Percentiles rank a stretch among this genome's conserved stretches.
Conservation (phyloP, 2,329 filamentous ascomycete genomes). For the Hypocrella siamensis region DNA sequence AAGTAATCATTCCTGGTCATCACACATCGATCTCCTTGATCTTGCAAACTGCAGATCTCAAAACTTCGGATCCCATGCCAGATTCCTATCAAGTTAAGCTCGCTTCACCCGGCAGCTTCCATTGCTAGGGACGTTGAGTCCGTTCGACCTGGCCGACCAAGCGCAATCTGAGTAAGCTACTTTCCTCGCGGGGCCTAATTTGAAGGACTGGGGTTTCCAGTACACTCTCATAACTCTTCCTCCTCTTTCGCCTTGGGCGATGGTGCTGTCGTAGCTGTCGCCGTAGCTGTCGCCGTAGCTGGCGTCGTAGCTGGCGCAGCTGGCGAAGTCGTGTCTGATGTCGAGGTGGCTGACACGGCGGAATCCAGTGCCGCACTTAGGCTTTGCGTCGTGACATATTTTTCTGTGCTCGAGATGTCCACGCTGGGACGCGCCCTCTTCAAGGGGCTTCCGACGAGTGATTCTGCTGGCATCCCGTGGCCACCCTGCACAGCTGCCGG, state of each 20-base stretch:
- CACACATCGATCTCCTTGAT: no score
- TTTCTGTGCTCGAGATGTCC: slow-evolving; percentile 13
- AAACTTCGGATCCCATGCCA: no score
- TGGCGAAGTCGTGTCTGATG: slow-evolving; percentile 8
- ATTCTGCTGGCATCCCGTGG: slow-evolving; percentile 16
- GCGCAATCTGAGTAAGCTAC: background rate
- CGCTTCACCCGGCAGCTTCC: no score
- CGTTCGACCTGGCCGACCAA: background rate
- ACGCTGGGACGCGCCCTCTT: slow-evolving; percentile 58
- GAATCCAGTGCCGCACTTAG: slow-evolving; percentile 19
- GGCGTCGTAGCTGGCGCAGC: slow-evolving; percentile 8
- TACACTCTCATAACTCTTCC: slow-evolving; percentile 20
- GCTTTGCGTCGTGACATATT: slow-evolving; percentile 14
- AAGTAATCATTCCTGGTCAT: no score
- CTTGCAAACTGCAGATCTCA: no score
- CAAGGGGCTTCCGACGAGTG: slow-evolving; percentile 51
- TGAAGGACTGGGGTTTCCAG: background rate
- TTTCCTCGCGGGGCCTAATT: background rate
- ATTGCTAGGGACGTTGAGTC: no score
- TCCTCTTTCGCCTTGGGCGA: slow-evolving; percentile 18
- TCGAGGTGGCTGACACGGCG: slow-evolving; percentile 10
- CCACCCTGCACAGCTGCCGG: slow-evolving; percentile 14
- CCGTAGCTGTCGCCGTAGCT: slow-evolving; percentile 7
- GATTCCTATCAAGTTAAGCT: no score
- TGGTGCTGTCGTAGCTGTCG: slow-evolving; percentile 8